Evolutionary conservation across 2,329 filamentous ascomycete species (phyloP).

Genomic region (Keithomyces neogunnii): DNA sequence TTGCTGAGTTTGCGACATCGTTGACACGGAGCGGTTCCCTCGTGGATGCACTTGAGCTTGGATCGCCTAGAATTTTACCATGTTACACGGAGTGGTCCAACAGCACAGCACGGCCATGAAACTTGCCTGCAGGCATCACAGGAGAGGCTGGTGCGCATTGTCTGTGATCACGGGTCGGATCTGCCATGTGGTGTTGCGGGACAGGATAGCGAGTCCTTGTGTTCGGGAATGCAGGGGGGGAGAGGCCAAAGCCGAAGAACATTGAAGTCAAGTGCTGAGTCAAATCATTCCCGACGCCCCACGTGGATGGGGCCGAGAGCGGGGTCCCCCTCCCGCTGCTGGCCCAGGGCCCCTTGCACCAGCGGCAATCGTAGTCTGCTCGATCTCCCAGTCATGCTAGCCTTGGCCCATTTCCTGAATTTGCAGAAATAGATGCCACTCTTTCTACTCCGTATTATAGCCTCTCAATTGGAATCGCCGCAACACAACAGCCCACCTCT

Average conservation of each 20-base stretch:
- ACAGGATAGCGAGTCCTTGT: background rate
- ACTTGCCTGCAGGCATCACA: constrained; percentile 25
- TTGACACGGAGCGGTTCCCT: constrained; percentile 21
- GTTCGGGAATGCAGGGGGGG: background rate
- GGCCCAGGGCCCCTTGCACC: too few relatives aligned
- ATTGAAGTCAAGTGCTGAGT: background rate
- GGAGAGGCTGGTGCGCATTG: constrained; percentile 26
- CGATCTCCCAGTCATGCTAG: too few relatives aligned
- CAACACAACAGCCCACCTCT: too few relatives aligned
- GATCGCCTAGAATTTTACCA: constrained; percentile 17
- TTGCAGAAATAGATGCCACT: too few relatives aligned
- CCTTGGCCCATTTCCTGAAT: too few relatives aligned
- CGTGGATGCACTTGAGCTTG: constrained; percentile 26
- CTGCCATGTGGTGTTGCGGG: background rate
- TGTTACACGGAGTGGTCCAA: background rate
- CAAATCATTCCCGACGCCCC: background rate
- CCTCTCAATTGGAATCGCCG: too few relatives aligned
- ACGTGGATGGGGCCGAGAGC: too few relatives aligned
- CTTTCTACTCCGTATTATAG: too few relatives aligned
- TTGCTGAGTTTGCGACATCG: constrained; percentile 19
- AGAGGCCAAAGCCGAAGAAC: background rate
- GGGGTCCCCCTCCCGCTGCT: too few relatives aligned
- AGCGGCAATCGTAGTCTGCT: too few relatives aligned
- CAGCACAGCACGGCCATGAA: background rate
- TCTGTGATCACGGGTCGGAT: constrained; percentile 1